Evolutionary conservation across 176 grass and related monocot genomes (phyloP), one percentile per base, ranked within the genome.

Genomic region (Chloris gayana): DNA sequence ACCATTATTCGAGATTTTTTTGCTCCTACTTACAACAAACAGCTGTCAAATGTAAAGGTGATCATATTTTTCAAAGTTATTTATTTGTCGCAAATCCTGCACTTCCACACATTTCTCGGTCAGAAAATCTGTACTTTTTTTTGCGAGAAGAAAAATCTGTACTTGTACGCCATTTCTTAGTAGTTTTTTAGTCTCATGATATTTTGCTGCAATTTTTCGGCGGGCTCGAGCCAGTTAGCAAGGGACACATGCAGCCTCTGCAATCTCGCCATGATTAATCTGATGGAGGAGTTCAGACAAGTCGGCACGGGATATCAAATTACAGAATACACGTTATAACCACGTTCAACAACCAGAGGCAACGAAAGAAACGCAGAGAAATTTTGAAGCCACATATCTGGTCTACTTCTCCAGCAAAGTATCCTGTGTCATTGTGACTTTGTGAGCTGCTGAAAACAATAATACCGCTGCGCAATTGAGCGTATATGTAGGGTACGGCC

Each of bases 271-370:
- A 18, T 77, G 33, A 26, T 78, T 75, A 76, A 80, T 33, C n/a
- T 51, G 51, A 69, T 69, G 78, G 65, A 24, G 60, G 57, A 61
- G 19, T 6, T 73, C 58, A 22, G 38, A 56, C 74, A 72, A 64
- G 35, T 54, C 11, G 67, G 58, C 60, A 50, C 3, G 17, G 65
- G 60, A 49, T 25, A 60, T 50, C 75, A 67, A 61, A 80, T 44
- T 41, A 51, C 51, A 69, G 31, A 26, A 4, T 63, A 64, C 86
- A 88, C 86, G 81, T 88, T 84, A 74, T 62, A 84, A 27, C 69
- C 86, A 88, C 81, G 69, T 80, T 57, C 81, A 84, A 69, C 81
- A 69, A 80, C 75, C 75, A 41, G 32, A 60, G 3, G 49, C 33
- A 83, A 69, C 67, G 4, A 73, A 87, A 79, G 1, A 83, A 87